Evolutionary conservation across 306 rosid genomes (phyloP), one percentile per base, ranked within the genome.

Genomic region (Dalbergia oliveri): DNA sequence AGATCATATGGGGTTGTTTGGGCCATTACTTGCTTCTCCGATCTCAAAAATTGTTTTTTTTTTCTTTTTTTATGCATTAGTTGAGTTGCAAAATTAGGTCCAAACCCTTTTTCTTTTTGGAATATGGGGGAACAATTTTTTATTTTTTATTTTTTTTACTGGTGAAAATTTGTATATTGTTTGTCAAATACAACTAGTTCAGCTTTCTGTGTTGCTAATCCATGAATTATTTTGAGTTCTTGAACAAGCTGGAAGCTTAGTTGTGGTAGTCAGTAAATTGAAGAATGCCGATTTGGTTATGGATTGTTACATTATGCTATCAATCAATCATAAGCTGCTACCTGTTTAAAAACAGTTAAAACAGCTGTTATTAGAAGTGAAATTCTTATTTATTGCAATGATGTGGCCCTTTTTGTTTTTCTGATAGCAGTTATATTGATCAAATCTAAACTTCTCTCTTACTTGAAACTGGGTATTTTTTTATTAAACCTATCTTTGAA

Each of bases 371-470:
- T 60, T 54, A 9, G 31, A 61, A 62, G 23, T 71, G 37, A n/a
- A 69, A 58, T 62, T 47, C 8, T 15, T 75, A 62, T 57, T 6
- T 53, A 43, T 62, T 23, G 16, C 44, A 13, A 7, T 66, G 57
- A 53, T 37, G 41, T 35, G 37, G 8, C 45, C 4, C 11, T 64
- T 18, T 41, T 16, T 66, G 14, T 41, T 8, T 50, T 49, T 12
- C 23, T 43, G 21, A 26, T 26, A 39, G 65, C 33, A 54, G 37
- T n/a, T 71, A 53, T n/a, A 13, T 57, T 77, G 64, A 66, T 77
- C 19, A 21, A 66, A 14, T 56, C 4, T 35, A 33, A 54, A 58
- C 65, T 16, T 6, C 31, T 41, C 45, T 66, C 56, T 21, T 21
- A 21, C 23, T 21, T 21, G 23, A 21, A 21, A 53, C n/a, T 66